Conservation (phyloP, 1,284 basidiomycete genomes). For the Coniferiporia sulphurascens region DNA sequence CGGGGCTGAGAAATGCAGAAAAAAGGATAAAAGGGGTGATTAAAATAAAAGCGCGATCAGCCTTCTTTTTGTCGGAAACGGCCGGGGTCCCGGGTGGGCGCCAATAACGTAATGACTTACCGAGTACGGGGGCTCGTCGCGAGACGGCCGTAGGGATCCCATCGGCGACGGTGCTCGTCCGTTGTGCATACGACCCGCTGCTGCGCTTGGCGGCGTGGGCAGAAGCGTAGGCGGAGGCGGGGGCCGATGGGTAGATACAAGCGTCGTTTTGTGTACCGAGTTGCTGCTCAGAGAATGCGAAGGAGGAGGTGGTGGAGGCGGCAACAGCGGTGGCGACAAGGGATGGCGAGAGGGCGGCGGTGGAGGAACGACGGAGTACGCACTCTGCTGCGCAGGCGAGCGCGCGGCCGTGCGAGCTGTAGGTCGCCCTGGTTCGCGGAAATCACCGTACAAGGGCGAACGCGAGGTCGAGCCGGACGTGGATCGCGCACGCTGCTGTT, state of each 20-base stretch:
- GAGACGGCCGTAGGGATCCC: constrained; percentile 12
- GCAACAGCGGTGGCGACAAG: constrained; percentile 4
- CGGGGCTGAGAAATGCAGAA: constrained; percentile 8
- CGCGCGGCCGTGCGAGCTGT: background rate
- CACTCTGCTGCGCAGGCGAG: constrained; percentile 5
- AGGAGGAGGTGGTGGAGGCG: background rate
- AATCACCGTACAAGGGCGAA: constrained; percentile 12
- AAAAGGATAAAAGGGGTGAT: constrained; percentile 2
- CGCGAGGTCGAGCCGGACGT: constrained; percentile 6
- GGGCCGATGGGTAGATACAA: background rate
- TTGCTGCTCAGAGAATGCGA: constrained; percentile 1
- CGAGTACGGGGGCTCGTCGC: constrained; percentile 12
- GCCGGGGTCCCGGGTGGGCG: constrained; percentile 1
- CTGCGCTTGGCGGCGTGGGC: constrained; percentile 11
- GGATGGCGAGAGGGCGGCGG: too few species aligned
- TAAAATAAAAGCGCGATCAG: background rate
- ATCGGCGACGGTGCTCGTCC: constrained; percentile 9
- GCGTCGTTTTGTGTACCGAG: background rate
- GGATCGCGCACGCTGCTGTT: constrained; percentile 1
- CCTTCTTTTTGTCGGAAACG: background rate
- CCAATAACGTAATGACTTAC: constrained; percentile 13
- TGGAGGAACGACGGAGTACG: constrained; percentile 9
- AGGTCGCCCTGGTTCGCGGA: background rate
- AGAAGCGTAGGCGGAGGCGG: constrained; percentile 7
- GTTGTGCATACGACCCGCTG: background rate